These are phyloP conservation scores for Sporisorium iseilematis-ciliati DNA, from an alignment of 1,284 basidiomycete species.

Conservation along the genomic window DNA sequence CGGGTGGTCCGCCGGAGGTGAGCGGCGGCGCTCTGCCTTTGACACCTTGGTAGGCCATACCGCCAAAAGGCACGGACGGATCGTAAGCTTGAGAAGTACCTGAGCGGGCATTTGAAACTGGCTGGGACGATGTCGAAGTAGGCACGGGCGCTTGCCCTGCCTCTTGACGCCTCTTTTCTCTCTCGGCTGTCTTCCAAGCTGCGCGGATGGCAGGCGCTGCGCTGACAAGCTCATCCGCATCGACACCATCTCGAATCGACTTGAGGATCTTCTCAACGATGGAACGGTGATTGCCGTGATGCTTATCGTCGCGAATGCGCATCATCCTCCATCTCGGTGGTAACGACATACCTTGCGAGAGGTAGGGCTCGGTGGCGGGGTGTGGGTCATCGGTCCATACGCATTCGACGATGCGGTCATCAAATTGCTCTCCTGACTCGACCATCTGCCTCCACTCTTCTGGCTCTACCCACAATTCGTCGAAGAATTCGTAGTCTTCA, in stretches of 20 bases:
- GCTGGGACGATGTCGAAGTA: constrained; percentile 1
- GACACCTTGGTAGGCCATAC: constrained; percentile 48
- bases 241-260: constrained; percentile 66
- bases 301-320: constrained; percentile 67
- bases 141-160: constrained; percentile 25
- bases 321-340: constrained; percentile 66
- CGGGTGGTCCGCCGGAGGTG: constrained; percentile 26
- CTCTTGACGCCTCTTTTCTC: constrained; percentile 37
- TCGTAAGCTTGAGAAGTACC: constrained; percentile 12
- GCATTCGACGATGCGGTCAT: constrained; percentile 94
- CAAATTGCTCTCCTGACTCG: constrained; percentile 83
- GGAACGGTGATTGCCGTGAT: constrained; percentile 63
- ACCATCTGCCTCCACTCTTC: constrained; percentile 96
- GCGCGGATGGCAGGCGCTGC: constrained; percentile 55
- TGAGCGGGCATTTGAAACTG: not conserved
- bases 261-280: constrained; percentile 64
- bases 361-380: constrained; percentile 41
- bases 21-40: constrained; percentile 49
- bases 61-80: constrained; percentile 31
- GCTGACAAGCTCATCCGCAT: constrained; percentile 55
- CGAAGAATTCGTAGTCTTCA: constrained; percentile 83
- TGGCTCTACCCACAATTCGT: constrained; percentile 86
- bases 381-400: constrained; percentile 78
- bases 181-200: constrained; percentile 59
- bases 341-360: constrained; percentile 25